Evolutionary conservation across 768 basidiomycete genomes (phyloP).

Genomic region (Leccinellum luteum): DNA sequence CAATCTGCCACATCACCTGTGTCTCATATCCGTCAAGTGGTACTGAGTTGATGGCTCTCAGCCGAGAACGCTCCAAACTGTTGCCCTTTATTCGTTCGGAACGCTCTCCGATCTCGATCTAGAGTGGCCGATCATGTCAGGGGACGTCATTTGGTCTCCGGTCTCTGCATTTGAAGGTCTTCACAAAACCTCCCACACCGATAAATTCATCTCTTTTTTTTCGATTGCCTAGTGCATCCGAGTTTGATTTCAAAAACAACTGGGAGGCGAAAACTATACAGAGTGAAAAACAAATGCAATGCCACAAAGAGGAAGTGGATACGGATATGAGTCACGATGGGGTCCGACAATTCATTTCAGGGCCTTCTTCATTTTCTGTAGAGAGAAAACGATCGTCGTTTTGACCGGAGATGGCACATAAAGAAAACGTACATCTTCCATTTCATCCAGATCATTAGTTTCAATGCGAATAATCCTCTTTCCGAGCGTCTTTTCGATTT

Average conservation of each 20-base stretch:
- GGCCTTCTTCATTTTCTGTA: conserved; percentile 80
- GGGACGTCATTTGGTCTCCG: too few species aligned
- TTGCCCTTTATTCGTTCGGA: too few species aligned
- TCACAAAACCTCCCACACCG: neutral
- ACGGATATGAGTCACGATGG: neutral
- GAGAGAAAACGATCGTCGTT: neutral
- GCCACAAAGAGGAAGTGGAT: neutral
- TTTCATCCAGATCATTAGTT: conserved; percentile 86
- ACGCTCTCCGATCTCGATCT: neutral
- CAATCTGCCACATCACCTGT: neutral
- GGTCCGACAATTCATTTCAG: conserved; percentile 47
- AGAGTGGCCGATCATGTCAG: neutral
- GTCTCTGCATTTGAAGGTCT: too few species aligned
- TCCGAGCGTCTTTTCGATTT: conserved; percentile 77
- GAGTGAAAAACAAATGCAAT: neutral
- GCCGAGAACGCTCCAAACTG: too few species aligned
- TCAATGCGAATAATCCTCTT: conserved; percentile 82
- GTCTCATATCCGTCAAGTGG: neutral
- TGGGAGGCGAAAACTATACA: neutral
- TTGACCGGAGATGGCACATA: neutral
- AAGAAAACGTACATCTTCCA: conserved; percentile 74
- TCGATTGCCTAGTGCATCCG: neutral
- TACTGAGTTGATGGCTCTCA: too few species aligned
- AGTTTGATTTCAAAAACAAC: neutral
- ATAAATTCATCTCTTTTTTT: neutral